phyloP scores from a whole-genome alignment of 1,284 basidiomycete species.

The Cystobasidium pallidum region DNA sequence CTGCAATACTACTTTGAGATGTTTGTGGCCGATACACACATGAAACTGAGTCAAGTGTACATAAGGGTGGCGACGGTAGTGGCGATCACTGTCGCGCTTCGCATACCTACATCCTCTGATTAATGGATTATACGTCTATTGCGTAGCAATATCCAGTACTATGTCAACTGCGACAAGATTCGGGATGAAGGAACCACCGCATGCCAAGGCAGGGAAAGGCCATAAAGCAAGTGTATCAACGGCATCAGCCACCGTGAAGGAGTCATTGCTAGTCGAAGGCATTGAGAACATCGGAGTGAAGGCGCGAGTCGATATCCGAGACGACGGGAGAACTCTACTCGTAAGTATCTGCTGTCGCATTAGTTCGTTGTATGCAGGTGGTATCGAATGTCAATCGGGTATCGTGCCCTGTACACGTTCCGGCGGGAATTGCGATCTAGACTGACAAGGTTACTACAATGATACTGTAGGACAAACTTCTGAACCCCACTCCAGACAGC shows the following conservation, averaged over 20 bases:
- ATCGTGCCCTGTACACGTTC: not conserved
- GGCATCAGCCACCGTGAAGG: conserved; percentile 20
- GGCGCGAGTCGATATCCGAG: conserved; percentile 11
- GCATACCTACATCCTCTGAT: too few species aligned
- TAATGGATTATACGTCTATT: too few species aligned
- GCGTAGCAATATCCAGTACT: not conserved
- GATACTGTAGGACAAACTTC: conserved; percentile 30
- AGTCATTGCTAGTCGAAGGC: conserved; percentile 11
- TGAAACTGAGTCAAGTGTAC: conserved; percentile 3
- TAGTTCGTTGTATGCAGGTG: too few species aligned
- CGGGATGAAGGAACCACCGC: conserved; percentile 7
- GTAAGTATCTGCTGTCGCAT: conserved; percentile 11
- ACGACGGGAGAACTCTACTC: conserved; percentile 37
- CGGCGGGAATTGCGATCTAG: not conserved
- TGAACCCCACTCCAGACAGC: conserved; percentile 34
- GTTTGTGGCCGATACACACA: not conserved
- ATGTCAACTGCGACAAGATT: conserved; percentile 6
- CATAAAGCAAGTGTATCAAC: conserved; percentile 7
- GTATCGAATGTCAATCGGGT: not conserved
- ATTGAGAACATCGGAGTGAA: conserved; percentile 30
- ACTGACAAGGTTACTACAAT: not conserved
- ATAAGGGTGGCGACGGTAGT: conserved; percentile 6
- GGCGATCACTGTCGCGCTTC: not conserved
- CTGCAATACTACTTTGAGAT: not conserved
- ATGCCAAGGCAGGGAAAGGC: conserved; percentile 8